Evolutionary conservation across 2,329 filamentous ascomycete species (phyloP).

Genomic region (Aaosphaeria arxii): DNA sequence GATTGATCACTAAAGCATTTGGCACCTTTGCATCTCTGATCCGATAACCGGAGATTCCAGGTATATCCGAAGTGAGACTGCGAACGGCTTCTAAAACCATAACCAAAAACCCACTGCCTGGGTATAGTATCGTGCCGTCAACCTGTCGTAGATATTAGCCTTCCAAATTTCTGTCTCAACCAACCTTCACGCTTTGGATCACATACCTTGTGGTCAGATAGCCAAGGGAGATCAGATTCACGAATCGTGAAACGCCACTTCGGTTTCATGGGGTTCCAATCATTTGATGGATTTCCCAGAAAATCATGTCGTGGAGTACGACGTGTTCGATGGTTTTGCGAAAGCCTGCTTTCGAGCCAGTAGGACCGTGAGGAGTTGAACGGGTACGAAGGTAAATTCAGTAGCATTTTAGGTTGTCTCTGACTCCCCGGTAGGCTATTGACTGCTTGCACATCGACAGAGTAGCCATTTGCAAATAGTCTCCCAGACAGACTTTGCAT

Average conservation of each 20-base stretch:
- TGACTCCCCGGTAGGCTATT: neutral
- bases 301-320: neutral
- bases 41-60: neutral
- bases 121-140: neutral
- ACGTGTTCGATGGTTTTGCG: neutral
- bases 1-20: neutral
- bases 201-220: neutral
- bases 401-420: neutral
- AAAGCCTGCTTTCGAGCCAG: neutral
- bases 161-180: neutral
- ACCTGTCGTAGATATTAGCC: neutral
- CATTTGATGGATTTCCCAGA: neutral
- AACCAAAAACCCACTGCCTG: conserved; percentile 1
- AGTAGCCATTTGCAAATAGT: neutral
- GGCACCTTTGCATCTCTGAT: neutral
- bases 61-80: neutral
- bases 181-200: neutral
- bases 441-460: neutral
- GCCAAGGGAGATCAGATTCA: neutral
- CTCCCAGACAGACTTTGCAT: neutral
- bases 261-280: neutral
- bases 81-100: conserved; percentile 1
- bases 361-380: neutral
- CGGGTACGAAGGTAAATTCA: neutral
- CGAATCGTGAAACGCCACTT: neutral